Evolutionary conservation across 495 filamentous ascomycete genomes (phyloP), one percentile per base, ranked within the genome.

Genomic region (Sporormia fimetaria): DNA sequence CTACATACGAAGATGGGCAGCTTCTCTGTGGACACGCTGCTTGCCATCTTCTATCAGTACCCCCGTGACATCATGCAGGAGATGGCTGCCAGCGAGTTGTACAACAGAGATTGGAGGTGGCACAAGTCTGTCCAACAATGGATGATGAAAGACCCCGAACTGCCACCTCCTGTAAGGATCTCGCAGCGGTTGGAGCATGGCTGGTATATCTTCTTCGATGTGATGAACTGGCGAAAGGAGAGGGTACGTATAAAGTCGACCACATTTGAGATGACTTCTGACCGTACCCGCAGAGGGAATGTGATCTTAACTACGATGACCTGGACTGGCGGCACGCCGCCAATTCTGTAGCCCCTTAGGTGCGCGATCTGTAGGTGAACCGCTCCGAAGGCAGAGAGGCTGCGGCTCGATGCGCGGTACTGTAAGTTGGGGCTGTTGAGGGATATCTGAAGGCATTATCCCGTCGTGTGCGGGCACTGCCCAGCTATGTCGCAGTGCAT

Each of bases 41-140:
- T 95, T 59, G 87, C 80, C 66, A 90, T 95, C 47, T 95, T 95
- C 68, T 95, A 93, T 65, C 84, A 78, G 62, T 81, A 82, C 62
- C 83, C 86, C 2, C 66, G 76, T 22, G 86, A 93, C 56, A 69
- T 82, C 44, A 74, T 86, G 62, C 87, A 95, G 60, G 81, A 92
- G 47, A 61, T 85, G 44, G 87, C 82, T 7, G 85, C 85, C 1
- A 66, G 74, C 26, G 86, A 95, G 59, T 67, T 95, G 69, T 81
- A 49, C 40, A 41, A 43, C n/a, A 82, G 87, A 35, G 87, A 87
- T 58, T 95, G 87, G 87, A 68, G 87, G 45, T 95, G 85, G 67
- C 86, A 95, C 59, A 94, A 87, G 65, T 75, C 83, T 38, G 67
- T 87, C 37, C 76, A 81, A 47, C 74, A 87, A 48, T 95, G 87